phyloP scores from a whole-genome alignment of 2,329 filamentous ascomycete species.

The Botryotinia calthae region DNA sequence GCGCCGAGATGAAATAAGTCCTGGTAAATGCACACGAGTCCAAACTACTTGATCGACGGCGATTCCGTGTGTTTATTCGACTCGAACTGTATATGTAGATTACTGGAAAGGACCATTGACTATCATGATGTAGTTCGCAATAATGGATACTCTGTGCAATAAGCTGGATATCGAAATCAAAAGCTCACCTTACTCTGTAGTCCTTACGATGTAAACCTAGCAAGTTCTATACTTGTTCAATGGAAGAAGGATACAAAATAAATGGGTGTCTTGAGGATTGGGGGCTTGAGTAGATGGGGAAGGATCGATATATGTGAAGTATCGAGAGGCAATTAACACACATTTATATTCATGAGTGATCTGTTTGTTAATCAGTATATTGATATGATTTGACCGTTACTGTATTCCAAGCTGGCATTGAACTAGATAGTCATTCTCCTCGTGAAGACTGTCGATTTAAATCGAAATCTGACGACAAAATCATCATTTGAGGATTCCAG shows the following conservation, averaged over 20 bases:
- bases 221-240: neutral
- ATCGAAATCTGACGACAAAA: neutral
- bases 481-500: neutral
- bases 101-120: neutral
- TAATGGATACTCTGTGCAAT: neutral
- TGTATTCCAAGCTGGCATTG: neutral
- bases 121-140: neutral
- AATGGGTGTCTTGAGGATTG: neutral
- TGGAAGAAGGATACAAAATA: neutral
- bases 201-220: neutral
- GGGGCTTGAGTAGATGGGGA: neutral
- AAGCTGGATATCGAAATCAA: neutral
- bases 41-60: neutral
- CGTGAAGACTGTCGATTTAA: neutral
- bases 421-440: neutral
- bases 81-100: neutral
- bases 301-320: neutral
- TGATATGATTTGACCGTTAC: neutral
- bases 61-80: neutral
- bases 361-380: neutral
- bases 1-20: neutral
- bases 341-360: neutral
- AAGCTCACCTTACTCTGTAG: neutral
- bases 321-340: neutral
- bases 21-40: neutral